These are phyloP conservation scores for Phytophthora macrochlamydospora DNA, from an alignment of 352 stramenopile species.

Conservation along the genomic window DNA sequence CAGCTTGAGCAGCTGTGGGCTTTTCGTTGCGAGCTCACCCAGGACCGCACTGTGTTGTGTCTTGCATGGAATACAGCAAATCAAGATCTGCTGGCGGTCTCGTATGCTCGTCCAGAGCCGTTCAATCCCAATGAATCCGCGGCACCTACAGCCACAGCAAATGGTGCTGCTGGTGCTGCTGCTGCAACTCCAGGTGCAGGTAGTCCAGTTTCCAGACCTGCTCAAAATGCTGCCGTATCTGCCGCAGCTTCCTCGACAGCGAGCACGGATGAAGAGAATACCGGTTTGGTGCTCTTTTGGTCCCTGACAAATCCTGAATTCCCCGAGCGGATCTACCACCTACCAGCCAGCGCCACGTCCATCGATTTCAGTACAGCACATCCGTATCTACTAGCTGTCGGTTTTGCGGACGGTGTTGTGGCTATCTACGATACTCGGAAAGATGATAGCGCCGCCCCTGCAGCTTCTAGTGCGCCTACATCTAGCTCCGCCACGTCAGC, in stretches of 20 bases:
- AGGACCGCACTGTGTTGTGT: conserved; percentile 64
- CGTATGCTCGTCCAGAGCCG: conserved; percentile 58
- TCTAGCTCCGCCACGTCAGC: conserved; percentile 4
- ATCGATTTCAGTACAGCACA: conserved; percentile 89
- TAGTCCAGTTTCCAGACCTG: conserved; percentile 11
- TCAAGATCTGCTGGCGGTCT: conserved; percentile 90
- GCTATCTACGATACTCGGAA: conserved; percentile 92
- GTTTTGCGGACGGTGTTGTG: conserved; percentile 90
- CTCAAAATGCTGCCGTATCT: conserved; percentile 11
- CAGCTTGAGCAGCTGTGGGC: conserved; percentile 78
- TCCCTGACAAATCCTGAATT: conserved; percentile 93
- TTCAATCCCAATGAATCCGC: background rate
- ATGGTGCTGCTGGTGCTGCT: background rate
- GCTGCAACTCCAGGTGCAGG: background rate
- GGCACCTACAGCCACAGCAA: conserved; percentile 2
- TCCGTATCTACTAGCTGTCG: conserved; percentile 91
- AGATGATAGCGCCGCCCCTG: conserved; percentile 34
- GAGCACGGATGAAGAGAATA: conserved; percentile 12
- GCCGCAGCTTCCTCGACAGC: conserved; percentile 10
- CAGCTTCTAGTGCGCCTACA: background rate
- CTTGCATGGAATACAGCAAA: conserved; percentile 90
- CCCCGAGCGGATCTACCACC: conserved; percentile 88
- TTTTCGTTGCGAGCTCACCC: conserved; percentile 71
- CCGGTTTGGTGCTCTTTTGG: conserved; percentile 94
- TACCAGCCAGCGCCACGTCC: conserved; percentile 80